Conservation (phyloP, 2,329 filamentous ascomycete genomes). For the Diaporthe amygdali region DNA sequence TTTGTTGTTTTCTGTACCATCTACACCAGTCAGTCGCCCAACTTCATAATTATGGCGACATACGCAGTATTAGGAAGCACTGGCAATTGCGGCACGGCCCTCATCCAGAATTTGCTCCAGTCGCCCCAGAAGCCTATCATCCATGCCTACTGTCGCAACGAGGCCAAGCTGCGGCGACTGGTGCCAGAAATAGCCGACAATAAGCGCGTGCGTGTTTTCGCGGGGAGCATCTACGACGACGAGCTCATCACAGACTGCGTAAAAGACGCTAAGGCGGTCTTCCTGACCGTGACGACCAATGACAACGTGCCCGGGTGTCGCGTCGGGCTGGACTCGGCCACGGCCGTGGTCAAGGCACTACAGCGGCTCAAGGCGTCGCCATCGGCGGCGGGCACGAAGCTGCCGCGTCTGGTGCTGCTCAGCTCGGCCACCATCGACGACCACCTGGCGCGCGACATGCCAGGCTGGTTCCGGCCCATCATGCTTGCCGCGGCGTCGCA, state of each 20-base stretch:
- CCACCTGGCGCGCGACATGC: constrained; percentile 37
- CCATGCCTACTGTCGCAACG: constrained; percentile 50
- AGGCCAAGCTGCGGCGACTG: constrained; percentile 41
- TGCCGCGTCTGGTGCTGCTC: constrained; percentile 42
- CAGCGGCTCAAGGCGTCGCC: constrained; percentile 29
- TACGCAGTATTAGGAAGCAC: constrained; percentile 49
- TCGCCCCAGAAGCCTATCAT: constrained; percentile 34
- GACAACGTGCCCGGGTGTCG: constrained; percentile 49
- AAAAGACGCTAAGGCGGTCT: constrained; percentile 40
- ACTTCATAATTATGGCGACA: constrained; percentile 21
- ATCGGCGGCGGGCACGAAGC: neutral
- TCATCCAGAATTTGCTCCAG: constrained; percentile 45
- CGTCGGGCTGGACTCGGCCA: constrained; percentile 42
- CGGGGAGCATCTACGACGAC: constrained; percentile 46
- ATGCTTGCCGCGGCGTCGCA: constrained; percentile 37
- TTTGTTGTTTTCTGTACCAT: too few relatives aligned
- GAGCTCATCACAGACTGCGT: constrained; percentile 43
- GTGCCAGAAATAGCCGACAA: constrained; percentile 38
- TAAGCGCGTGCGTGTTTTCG: constrained; percentile 44
- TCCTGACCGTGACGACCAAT: constrained; percentile 45
- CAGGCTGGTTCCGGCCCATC: constrained; percentile 33
- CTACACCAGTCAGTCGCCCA: too few relatives aligned
- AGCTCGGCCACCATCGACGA: constrained; percentile 47
- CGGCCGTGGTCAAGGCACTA: constrained; percentile 42
- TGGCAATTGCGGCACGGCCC: constrained; percentile 47